Evolutionary conservation across 1,284 basidiomycete species (phyloP), one percentile per base, ranked within the genome.

Genomic region (Apiotrichum brassicae): DNA sequence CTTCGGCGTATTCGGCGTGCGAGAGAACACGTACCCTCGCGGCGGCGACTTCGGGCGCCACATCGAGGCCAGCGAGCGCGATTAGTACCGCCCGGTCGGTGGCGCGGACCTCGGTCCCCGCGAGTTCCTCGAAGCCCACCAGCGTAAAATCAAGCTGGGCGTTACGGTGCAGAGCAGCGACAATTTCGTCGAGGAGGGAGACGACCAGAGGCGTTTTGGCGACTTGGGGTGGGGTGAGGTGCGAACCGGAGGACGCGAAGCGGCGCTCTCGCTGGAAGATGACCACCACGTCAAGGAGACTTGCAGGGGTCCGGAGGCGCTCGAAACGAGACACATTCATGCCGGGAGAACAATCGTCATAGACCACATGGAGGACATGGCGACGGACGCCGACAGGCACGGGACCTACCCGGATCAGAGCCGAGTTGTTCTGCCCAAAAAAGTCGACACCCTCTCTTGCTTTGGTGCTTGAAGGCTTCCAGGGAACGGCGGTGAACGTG

Each of bases 321-420:
- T 44, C 43, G 16, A 51, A 41, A 0, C 43, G 49, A 43, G 47
- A 43, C 1, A 52, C 18, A 8, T 28, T 23, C 22, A 48, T 41
- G 1, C 47, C 47, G 1, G 49, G 49, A 11, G 46, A 43, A 5
- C 50, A 44, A 3, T 48, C 49, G 44, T 56, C 54, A 41, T 47
- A 56, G 6, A 40, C 34, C 1, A 56, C 36, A 25, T 56, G 49
- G 1, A 56, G 39, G 16, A 56, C 43, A 30, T 52, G 38, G n/a
- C 46, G 40, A 39, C 43, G 32, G 8, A 39, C 23, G 0, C 39
- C 40, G 16, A 47, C 45, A 0, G 49, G 49, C 7, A 56, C 32
- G 0, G 54, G 54, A 0, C 54, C 54, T 1, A 52, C 41, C 35
- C 46, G 35, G 3, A 48, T 47, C n/a, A n/a, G n/a, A n/a, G n/a